Base-by-base conservation (phyloP, 225 moss, liverwort and hornwort species). In the Polytrichum commune region DNA sequence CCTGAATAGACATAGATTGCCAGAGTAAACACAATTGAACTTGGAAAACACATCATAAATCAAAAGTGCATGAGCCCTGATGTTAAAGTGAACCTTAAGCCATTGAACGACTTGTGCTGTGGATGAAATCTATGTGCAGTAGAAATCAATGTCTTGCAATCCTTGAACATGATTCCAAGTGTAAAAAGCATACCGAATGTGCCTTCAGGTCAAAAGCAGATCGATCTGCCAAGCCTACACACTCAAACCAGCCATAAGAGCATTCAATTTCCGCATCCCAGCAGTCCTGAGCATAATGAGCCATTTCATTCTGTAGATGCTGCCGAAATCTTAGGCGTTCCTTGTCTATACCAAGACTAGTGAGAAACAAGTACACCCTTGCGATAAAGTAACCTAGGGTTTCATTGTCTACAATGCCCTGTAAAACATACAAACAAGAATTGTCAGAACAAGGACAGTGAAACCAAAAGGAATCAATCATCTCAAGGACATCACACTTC, bases 221-320 rank as follows among this genome's bases (percentile, higher is more conserved):
- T 72, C 97, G 83, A 66, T 98, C 97, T 22, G 97, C 97, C 75
- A 90, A 76, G 67, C 97, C 97, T 13, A 94, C 94, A 54, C 92
- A 95, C 88, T 98, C 97, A 69, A 94, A 90, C 97, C 97, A 98
- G 66, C 97, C 97, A 83, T 94, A 98, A 2, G 97, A 90, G 69
- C 97, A 98, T 70, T 94, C 90, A 46, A 98, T 84, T 77, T 98
- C 97, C 25, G 94, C 92, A 78, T 98, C 94, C 97, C 97, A 98
- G 63, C 97, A 98, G 73, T 98, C 97, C 71, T 92, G 88, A 22
- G 97, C 97, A 63, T 98, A 98, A 55, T 93, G 97, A 53, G 97
- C 97, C 97, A 98, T 98, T 77, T 98, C 93, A 58, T 95, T 98
- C 29, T 79, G 85, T 73, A 93, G 79, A 82, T 95, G 97, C 72